Evolutionary conservation across 805 yeast genomes (phyloP).

Genomic region (Candida silvicultrix): DNA sequence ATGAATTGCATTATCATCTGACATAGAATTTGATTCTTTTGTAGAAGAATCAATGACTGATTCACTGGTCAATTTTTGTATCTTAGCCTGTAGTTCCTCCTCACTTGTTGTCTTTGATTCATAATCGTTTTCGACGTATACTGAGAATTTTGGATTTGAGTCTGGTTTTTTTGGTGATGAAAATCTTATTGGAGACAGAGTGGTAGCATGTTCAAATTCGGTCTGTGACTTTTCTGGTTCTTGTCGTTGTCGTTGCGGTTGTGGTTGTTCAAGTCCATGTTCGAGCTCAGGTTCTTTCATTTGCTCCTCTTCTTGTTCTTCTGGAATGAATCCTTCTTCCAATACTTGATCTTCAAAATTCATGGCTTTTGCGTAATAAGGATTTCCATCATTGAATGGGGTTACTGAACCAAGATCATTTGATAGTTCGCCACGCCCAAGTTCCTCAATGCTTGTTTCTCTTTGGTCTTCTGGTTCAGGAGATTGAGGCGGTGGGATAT

Average conservation of each 20-base stretch:
- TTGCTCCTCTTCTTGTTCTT: conserved; percentile 4
- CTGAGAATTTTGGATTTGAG: conserved; percentile 9
- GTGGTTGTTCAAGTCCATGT: conserved; percentile 1
- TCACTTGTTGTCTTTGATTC: not conserved
- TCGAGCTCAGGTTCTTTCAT: not conserved
- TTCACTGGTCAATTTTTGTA: conserved; percentile 13
- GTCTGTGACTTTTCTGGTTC: not conserved
- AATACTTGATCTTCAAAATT: not conserved
- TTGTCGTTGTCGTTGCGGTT: no score
- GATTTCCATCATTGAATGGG: not conserved
- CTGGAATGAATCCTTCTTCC: not conserved
- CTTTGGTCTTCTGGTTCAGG: conserved; percentile 1
- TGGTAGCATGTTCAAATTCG: conserved; percentile 13
- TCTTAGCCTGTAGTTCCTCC: conserved; percentile 6
- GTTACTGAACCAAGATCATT: not conserved
- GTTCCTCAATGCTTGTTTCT: not conserved
- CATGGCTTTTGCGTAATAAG: not conserved
- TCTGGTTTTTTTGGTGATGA: conserved; percentile 11
- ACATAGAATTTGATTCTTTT: not conserved
- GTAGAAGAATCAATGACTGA: conserved; percentile 3
- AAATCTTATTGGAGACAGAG: conserved; percentile 18
- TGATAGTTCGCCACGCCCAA: not conserved
- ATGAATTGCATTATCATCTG: not conserved
- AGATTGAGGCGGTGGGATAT: conserved; percentile 23
- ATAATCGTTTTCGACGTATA: conserved; percentile 11